Evolutionary conservation across 306 rosid species (phyloP).

Genomic region (Inga leiocalycina): DNA sequence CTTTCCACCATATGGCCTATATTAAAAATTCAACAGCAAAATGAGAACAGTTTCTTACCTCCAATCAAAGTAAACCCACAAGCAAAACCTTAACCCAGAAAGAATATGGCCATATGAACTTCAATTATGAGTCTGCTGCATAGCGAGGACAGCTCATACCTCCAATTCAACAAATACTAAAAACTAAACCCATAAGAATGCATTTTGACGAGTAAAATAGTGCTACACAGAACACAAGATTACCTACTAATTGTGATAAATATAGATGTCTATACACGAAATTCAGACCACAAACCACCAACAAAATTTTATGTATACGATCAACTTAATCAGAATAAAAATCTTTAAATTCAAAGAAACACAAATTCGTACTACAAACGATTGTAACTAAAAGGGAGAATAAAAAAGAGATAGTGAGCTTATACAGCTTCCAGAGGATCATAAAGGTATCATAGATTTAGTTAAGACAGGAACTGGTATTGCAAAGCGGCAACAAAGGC

Average conservation of each 20-base stretch:
- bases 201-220: conserved; percentile 16
- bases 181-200: conserved; percentile 12
- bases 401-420: conserved; percentile 36
- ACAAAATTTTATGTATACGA: conserved; percentile 21
- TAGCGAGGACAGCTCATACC: conserved; percentile 26
- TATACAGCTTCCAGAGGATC: conserved; percentile 45
- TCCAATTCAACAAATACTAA: conserved; percentile 14
- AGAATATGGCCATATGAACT: conserved; percentile 14
- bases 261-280: conserved; percentile 44
- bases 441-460: conserved; percentile 53
- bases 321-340: conserved; percentile 35
- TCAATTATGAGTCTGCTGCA: conserved; percentile 8
- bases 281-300: conserved; percentile 43
- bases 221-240: neutral
- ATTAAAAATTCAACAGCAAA: neutral
- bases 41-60: neutral
- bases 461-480: conserved; percentile 56
- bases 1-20: neutral
- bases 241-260: conserved; percentile 8
- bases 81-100: neutral
- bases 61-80: neutral
- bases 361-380: conserved; percentile 36
- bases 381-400: conserved; percentile 22
- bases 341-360: conserved; percentile 38
- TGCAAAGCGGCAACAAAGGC: conserved; percentile 54